Percentiles rank a stretch among this genome's conserved stretches.
Conservation (phyloP, 768 basidiomycete genomes). For the Clitopilus hobsonii region DNA sequence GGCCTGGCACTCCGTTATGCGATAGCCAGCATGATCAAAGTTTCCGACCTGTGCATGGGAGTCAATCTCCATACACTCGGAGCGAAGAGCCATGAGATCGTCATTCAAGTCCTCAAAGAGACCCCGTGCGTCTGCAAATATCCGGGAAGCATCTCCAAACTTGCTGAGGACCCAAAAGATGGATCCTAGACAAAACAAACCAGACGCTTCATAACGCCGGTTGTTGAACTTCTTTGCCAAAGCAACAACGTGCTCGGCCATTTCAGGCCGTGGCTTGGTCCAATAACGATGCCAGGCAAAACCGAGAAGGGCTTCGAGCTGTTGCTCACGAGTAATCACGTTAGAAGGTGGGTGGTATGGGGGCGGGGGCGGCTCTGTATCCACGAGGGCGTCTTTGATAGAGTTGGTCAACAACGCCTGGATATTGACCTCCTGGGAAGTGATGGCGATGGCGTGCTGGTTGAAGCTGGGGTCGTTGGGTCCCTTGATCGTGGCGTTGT, state of each 20-base stretch:
- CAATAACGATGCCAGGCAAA: slow-evolving; percentile 12
- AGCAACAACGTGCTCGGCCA: slow-evolving; percentile 3
- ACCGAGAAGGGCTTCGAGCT: slow-evolving; percentile 11
- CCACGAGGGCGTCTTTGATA: not conserved
- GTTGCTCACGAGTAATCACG: not conserved
- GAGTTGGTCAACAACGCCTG: slow-evolving; percentile 12
- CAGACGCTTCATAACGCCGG: not conserved
- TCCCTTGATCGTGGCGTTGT: slow-evolving; percentile 2
- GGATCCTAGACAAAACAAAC: not conserved
- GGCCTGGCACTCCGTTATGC: too few relatives aligned
- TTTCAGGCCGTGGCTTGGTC: slow-evolving; percentile 11
- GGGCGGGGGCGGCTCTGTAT: too few relatives aligned
- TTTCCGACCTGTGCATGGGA: too few relatives aligned
- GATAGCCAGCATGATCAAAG: too few relatives aligned
- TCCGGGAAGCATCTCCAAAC: too few relatives aligned
- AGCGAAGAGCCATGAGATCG: too few relatives aligned
- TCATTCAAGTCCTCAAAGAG: too few relatives aligned
- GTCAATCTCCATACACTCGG: too few relatives aligned
- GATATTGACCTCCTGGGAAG: slow-evolving; percentile 10
- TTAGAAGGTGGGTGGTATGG: not conserved
- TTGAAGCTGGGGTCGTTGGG: slow-evolving; percentile 8
- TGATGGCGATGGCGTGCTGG: not conserved
- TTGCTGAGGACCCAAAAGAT: too few relatives aligned
- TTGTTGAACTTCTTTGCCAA: not conserved
- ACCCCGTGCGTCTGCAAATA: too few relatives aligned